phyloP scores from a whole-genome alignment of 73 alveolate genomes.

The Paramecium pentaurelia region DNA sequence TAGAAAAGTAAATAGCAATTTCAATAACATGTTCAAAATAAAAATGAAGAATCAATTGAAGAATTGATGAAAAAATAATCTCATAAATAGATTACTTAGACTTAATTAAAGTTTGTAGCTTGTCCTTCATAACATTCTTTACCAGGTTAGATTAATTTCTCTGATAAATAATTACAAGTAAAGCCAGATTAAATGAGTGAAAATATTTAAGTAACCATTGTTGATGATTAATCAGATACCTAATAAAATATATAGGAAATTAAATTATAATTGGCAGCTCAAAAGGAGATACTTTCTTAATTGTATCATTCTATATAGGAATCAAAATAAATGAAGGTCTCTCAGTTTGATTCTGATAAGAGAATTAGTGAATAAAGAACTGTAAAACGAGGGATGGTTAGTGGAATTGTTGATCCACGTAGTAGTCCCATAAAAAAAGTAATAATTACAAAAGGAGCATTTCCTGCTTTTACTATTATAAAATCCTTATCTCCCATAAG shows the following conservation, averaged over 20 bases:
- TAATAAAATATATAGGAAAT: background rate
- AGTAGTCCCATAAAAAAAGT: slow-evolving; percentile 1
- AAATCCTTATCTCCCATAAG: background rate
- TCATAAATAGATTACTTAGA: background rate
- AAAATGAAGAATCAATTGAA: background rate
- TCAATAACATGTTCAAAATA: background rate
- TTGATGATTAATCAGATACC: background rate
- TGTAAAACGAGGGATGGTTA: background rate
- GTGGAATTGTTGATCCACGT: background rate
- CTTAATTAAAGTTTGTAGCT: background rate
- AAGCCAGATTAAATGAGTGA: background rate
- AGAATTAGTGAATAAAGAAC: background rate
- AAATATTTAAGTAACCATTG: background rate
- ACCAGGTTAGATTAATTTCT: background rate
- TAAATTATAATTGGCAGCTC: background rate
- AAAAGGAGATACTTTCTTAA: background rate
- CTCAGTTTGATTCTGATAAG: background rate
- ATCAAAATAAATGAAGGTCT: background rate
- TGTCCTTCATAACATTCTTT: background rate
- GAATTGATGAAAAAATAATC: background rate
- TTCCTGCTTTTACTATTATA: slow-evolving; percentile 26
- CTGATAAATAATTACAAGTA: background rate
- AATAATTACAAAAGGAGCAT: background rate
- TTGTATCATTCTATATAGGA: background rate
- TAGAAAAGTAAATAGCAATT: background rate